Base-by-base conservation (phyloP, 495 filamentous ascomycete genomes). In the Hypoxylon lenormandii region DNA sequence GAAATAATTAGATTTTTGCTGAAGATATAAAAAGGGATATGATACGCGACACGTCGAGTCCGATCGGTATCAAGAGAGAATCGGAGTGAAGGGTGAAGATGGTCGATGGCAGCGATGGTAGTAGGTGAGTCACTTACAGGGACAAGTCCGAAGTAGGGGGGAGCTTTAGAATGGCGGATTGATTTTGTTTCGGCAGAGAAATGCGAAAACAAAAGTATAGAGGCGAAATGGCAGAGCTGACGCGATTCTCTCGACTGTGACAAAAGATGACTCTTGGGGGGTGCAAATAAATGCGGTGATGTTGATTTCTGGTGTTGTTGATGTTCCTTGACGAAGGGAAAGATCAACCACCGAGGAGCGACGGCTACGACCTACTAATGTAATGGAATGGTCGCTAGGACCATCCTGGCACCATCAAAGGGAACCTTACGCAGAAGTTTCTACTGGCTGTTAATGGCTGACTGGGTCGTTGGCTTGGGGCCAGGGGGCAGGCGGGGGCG, bases 161-260 rank as follows among this genome's bases (percentile, higher is more conserved):
- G 60, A 65, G 70, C 71, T 73, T 72, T 78, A 74, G 63, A 77
- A 78, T 72, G 79, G 74, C 66, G 10, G 73, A 80, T 72, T 73
- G 66, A 45, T 74, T 72, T 79, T 62, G 70, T 71, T 74, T 75
- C 66, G 64, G 66, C 60, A 40, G 58, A 66, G 38, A 73, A 69
- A 4, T 33, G 38, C 74, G 73, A 67, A 70, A 74, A 71, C 64
- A 72, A 78, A 81, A 53, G 64, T 46, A 37, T 37, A 22, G 56
- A 53, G 77, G 74, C 74, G 75, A 72, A 64, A 67, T 77, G 79
- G 81, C 80, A 77, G 74, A 70, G 80, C 81, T 84, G 80, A 72
- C 77, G 79, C 81, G 82, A 83, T 77, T 76, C 79, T 81, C 81
- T 76, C 64, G 67, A 80, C 82, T 81, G 82, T 82, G 81, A 84